Conservation (phyloP, 1,284 basidiomycete genomes). For the Peniophora sp. region DNA sequence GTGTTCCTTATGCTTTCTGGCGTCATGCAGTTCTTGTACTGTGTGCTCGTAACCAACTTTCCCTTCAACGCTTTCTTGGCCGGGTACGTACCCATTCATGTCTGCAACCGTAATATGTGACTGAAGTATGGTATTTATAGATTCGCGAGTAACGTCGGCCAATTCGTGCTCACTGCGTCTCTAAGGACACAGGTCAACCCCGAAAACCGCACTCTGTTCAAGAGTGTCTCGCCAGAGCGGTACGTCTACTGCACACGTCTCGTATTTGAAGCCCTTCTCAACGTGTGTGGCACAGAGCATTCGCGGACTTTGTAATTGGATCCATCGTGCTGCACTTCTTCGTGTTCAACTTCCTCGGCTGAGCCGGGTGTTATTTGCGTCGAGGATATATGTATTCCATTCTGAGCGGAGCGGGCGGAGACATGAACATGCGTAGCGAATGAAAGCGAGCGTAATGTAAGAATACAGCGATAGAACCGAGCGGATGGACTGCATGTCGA, state of each 20-base stretch:
- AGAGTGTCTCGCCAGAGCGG: constrained; percentile 93
- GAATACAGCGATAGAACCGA: not conserved
- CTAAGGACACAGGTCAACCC: constrained; percentile 91
- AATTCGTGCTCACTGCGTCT: constrained; percentile 93
- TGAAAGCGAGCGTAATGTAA: not conserved
- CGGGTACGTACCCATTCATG: constrained; percentile 53
- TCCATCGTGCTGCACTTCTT: constrained; percentile 97
- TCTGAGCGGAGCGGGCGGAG: not conserved
- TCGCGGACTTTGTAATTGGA: constrained; percentile 92
- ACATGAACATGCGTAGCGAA: not conserved
- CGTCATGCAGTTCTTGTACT: constrained; percentile 87
- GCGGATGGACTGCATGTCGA: not conserved
- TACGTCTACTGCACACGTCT: constrained; percentile 27
- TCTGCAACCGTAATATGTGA: not conserved
- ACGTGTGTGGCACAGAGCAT: constrained; percentile 54
- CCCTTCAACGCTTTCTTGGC: constrained; percentile 97
- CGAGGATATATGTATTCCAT: not conserved
- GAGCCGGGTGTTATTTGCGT: constrained; percentile 13
- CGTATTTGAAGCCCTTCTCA: constrained; percentile 7
- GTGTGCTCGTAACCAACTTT: constrained; percentile 85
- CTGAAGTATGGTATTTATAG: constrained; percentile 33
- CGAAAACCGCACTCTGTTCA: constrained; percentile 73
- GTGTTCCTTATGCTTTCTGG: constrained; percentile 91
- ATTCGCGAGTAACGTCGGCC: constrained; percentile 89
- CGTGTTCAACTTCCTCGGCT: constrained; percentile 94